These are phyloP conservation scores for Blastobotrys robertii DNA, from an alignment of 805 yeast genomes.

Conservation along the genomic window DNA sequence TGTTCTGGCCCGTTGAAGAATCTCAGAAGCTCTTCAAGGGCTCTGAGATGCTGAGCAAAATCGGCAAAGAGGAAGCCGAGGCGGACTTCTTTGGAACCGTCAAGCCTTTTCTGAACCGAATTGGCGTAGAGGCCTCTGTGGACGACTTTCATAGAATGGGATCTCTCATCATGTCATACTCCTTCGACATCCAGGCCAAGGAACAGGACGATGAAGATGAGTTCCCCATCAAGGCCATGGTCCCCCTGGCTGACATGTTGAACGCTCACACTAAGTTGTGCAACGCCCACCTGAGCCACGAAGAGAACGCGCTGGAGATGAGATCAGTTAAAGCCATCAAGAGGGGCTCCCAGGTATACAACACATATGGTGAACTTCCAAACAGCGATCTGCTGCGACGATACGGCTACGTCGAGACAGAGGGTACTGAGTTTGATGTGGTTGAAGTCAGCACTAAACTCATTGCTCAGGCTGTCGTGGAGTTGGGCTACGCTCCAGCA, in stretches of 20 bases:
- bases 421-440: slow-evolving; percentile 66
- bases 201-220: slow-evolving; percentile 20
- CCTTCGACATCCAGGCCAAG: slow-evolving; percentile 63
- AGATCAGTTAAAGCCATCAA: slow-evolving; percentile 50
- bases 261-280: slow-evolving; percentile 73
- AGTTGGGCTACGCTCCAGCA: slow-evolving; percentile 9
- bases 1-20: slow-evolving; percentile 71
- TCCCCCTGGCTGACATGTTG: slow-evolving; percentile 84
- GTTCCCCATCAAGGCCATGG: slow-evolving; percentile 62
- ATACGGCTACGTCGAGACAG: slow-evolving; percentile 80
- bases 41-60: slow-evolving; percentile 55
- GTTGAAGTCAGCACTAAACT: slow-evolving; percentile 55
- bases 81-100: slow-evolving; percentile 43
- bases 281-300: slow-evolving; percentile 61
- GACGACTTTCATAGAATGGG: slow-evolving; percentile 66
- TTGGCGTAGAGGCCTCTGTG: slow-evolving; percentile 30
- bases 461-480: slow-evolving; percentile 32
- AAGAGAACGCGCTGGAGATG: slow-evolving; percentile 49
- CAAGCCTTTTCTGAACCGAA: slow-evolving; percentile 27
- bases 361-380: slow-evolving; percentile 85
- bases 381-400: slow-evolving; percentile 84
- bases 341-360: slow-evolving; percentile 67
- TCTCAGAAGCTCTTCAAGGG: slow-evolving; percentile 46
- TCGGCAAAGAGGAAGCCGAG: slow-evolving; percentile 62
- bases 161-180: slow-evolving; percentile 75